Evolutionary conservation across 148 eudicot genomes (phyloP), one percentile per base, ranked within the genome.

Genomic region (Camellia japonica): DNA sequence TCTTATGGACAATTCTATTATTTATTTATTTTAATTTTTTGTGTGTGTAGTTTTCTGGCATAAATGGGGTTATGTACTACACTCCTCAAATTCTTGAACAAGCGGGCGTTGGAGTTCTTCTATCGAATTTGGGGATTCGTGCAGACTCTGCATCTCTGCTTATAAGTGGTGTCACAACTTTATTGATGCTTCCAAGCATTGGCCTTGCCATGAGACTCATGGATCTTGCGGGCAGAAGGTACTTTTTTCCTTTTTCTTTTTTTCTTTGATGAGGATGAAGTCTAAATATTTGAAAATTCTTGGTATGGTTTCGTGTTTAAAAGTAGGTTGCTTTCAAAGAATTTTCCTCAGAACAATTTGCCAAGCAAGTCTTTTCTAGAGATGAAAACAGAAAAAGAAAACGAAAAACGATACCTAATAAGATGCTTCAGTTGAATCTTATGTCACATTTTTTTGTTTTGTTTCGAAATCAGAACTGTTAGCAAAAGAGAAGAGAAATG

Each of bases 141-240:
- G 82, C 92, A 20, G 95, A 90, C 64, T 93, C 95, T 3, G 92
- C 97, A 14, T 93, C 97, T 82, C 79, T 93, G 73, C 91, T 93
- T 54, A 87, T 91, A 12, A 91, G 97, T 77, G 93, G 76, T 71
- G 68, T 91, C 73, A 91, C 95, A 43, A 91, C 95, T 73, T 83
- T 93, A 81, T 79, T 93, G 79, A 93, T 93, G 97, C 93, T 93
- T 89, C 97, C 97, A 52, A 84, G 87, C 78, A 91, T 93, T 3
- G 97, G 90, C 4, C 74, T 93, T 73, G 97, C 94, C 23, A 93
- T 93, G 97, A 87, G 86, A 79, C 89, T 90, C 12, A 93, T 93
- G 92, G 97, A 91, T 83, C 10, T 93, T 73, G 92, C 95, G 19
- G 97, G 97, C 23, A 87, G 95, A 90, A 91, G 95, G 97, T 93